Evolutionary conservation across 2,329 filamentous ascomycete species (phyloP).

Genomic region (Biscogniauxia sp.): DNA sequence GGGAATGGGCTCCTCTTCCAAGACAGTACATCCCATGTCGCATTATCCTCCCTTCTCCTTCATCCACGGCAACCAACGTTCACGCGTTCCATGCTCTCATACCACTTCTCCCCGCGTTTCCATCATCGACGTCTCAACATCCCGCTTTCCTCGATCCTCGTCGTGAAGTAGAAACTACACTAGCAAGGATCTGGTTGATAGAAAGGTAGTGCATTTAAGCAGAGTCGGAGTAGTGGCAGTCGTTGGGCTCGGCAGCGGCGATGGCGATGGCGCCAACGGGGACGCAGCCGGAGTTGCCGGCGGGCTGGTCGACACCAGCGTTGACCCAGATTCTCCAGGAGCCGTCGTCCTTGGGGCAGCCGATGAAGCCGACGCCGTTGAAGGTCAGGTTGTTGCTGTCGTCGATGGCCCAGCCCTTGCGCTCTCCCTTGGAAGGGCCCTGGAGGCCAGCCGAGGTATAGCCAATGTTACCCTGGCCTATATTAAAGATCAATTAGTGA

Average conservation of each 20-base stretch:
- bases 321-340: constrained; percentile 37
- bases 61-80: too few relatives aligned
- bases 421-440: constrained; percentile 40
- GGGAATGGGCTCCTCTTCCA: too few relatives aligned
- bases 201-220: too few relatives aligned
- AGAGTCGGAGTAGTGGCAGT: too few relatives aligned
- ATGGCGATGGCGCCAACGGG: constrained; percentile 34
- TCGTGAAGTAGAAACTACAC: too few relatives aligned
- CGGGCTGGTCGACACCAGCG: constrained; percentile 35
- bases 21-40: too few relatives aligned
- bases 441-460: constrained; percentile 48
- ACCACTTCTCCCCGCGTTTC: too few relatives aligned
- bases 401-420: constrained; percentile 46
- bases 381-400: constrained; percentile 45
- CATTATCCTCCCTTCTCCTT: too few relatives aligned
- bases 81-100: too few relatives aligned
- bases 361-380: constrained; percentile 43
- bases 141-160: too few relatives aligned
- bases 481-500: neutral
- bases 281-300: constrained; percentile 36
- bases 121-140: too few relatives aligned
- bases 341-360: constrained; percentile 49
- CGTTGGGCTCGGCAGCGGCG: constrained; percentile 29
- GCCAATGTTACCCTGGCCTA: constrained; percentile 51
- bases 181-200: too few relatives aligned